Evolutionary conservation across 306 rosid genomes (phyloP).

Genomic region (Trichosanthes cucumerina): DNA sequence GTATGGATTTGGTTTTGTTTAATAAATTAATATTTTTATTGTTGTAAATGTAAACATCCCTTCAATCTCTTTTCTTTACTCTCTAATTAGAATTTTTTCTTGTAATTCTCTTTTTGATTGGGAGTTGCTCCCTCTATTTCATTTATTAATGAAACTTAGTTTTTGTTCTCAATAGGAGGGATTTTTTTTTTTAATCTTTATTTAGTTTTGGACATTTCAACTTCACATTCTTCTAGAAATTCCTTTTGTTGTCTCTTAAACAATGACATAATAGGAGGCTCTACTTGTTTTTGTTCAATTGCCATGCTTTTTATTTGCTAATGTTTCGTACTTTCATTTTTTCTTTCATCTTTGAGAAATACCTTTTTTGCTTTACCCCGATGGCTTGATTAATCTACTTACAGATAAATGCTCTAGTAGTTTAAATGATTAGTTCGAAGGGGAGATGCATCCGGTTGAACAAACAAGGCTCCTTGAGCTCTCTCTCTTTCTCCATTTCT

Average conservation of each 20-base stretch:
- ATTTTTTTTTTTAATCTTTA: neutral
- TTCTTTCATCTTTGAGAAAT: neutral
- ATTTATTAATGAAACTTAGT: too few species aligned
- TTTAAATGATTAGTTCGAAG: neutral
- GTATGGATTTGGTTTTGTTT: too few species aligned
- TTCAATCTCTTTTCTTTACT: too few species aligned
- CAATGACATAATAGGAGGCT: neutral
- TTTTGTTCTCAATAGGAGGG: neutral
- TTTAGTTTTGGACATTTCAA: neutral
- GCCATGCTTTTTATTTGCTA: neutral
- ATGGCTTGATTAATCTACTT: neutral
- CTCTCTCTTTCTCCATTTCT: neutral
- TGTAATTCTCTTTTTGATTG: too few species aligned
- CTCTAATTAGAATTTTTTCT: too few species aligned
- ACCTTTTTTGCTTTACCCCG: neutral
- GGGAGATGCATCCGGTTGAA: neutral
- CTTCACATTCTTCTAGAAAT: neutral
- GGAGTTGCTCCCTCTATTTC: too few species aligned
- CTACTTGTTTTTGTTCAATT: neutral
- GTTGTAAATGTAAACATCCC: too few species aligned
- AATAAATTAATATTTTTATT: too few species aligned
- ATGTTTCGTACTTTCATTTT: too few species aligned
- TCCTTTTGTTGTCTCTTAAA: neutral
- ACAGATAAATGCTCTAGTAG: neutral
- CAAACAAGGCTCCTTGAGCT: neutral